These are phyloP conservation scores for Gleditsia sinensis DNA, from an alignment of 306 rosid genomes.

Conservation along the genomic window DNA sequence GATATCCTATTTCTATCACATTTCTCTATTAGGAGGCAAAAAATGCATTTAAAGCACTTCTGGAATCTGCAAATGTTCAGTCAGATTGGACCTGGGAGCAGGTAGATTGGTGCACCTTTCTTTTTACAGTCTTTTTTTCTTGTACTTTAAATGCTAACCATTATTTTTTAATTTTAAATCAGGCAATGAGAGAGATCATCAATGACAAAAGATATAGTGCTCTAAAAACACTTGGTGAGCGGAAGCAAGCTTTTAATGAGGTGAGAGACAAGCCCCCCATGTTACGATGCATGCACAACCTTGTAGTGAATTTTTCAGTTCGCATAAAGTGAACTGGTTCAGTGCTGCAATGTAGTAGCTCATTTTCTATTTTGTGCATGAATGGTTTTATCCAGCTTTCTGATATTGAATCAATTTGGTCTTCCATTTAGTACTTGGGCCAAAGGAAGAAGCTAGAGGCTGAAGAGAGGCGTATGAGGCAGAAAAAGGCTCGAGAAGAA, in stretches of 20 bases:
- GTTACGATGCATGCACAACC: conserved; percentile 1
- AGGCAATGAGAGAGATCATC: conserved; percentile 97
- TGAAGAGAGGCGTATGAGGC: conserved; percentile 94
- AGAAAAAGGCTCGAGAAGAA: conserved; percentile 95
- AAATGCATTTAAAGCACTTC: conserved; percentile 86
- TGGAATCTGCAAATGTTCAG: conserved; percentile 89
- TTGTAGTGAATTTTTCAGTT: conserved; percentile 13
- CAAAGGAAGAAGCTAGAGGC: conserved; percentile 97
- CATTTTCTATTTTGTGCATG: conserved; percentile 20
- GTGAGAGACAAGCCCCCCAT: conserved; percentile 47
- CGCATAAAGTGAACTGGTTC: conserved; percentile 18
- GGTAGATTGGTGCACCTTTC: conserved; percentile 52
- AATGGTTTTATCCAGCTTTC: background rate
- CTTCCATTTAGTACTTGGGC: conserved; percentile 77
- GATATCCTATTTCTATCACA: background rate
- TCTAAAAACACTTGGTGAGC: conserved; percentile 92
- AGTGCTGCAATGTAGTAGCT: background rate
- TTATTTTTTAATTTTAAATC: conserved; percentile 34
- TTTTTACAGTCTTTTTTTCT: background rate
- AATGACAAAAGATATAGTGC: conserved; percentile 94
- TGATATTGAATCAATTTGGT: conserved; percentile 40
- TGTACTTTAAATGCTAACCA: conserved; percentile 36
- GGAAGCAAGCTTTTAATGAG: conserved; percentile 99
- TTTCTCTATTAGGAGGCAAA: conserved; percentile 78
- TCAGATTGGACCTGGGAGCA: conserved; percentile 99